A percentile compares a stretch with the other conserved stretches of the same genome.
phyloP scores from a whole-genome alignment of 2,329 filamentous ascomycete genomes.

The Fusarium incarnatum region DNA sequence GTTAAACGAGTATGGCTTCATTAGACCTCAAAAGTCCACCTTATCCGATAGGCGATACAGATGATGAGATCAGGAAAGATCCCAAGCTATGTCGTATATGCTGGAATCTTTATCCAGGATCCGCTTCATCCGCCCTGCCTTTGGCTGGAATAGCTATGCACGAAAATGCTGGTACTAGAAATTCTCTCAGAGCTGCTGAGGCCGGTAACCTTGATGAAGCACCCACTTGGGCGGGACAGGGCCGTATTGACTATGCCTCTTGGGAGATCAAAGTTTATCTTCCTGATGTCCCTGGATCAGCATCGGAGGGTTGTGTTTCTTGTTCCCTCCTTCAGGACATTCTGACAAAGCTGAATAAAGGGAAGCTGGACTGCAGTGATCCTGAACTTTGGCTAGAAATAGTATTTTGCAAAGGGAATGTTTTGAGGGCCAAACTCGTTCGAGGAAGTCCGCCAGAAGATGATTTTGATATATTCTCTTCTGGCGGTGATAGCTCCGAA shows the following conservation, averaged over 20 bases:
- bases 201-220: conserved; percentile 5
- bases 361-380: conserved; percentile 5
- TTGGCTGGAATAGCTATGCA: conserved; percentile 36
- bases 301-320: conserved; percentile 16
- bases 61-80: conserved; percentile 30
- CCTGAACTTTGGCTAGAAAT: conserved; percentile 21
- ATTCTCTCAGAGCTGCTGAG: conserved; percentile 14
- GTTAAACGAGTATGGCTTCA: conserved; percentile 27
- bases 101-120: conserved; percentile 37
- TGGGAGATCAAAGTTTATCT: conserved; percentile 28
- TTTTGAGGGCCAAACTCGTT: conserved; percentile 1
- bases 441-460: conserved; percentile 16
- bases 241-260: conserved; percentile 31
- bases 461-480: conserved; percentile 32
- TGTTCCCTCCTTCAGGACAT: conserved; percentile 21
- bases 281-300: conserved; percentile 13
- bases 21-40: conserved; percentile 18
- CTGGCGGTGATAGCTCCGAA: neutral
- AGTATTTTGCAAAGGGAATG: conserved; percentile 38
- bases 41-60: conserved; percentile 19
- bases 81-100: conserved; percentile 28
- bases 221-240: conserved; percentile 22
- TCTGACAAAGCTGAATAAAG: conserved; percentile 21
- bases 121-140: conserved; percentile 13
- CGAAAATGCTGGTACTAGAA: conserved; percentile 21